Evolutionary conservation across 345 rosid species (phyloP), one percentile per base, ranked within the genome.

Genomic region (Angophora floribunda): DNA sequence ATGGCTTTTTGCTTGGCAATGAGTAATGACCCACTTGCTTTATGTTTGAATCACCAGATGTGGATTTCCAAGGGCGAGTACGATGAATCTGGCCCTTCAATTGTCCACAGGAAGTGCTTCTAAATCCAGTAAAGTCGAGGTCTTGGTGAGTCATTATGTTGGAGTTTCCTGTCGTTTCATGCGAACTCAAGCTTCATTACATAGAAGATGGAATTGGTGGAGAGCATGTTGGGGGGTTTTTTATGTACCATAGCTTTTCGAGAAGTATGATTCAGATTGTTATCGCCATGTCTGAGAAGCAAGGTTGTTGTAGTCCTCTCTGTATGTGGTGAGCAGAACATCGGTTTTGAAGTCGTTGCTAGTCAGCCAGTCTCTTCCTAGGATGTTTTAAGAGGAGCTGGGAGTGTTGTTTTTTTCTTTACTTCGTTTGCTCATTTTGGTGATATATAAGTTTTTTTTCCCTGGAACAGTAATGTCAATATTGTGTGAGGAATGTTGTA

Each of bases 31-130:
- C 49, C 47, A 24, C 24, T 44, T 41, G 49, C 82, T 75, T 75
- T 30, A 9, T 75, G 49, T 75, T 41, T 36, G 41, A 14, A 67
- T 67, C 45, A 52, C 85, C 92, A 94, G 95, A 94, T 94, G 95
- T 94, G 95, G 95, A 94, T 94, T 82, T 93, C 95, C 88, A 94
- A 94, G 93, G 94, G 94, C 9, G 95, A 94, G 90, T 94, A 94
- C 7, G 95, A 94, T 6, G 95, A 94, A 91, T 92, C 94, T 6
- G 95, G 95, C 89, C 95, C 95, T 87, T 94, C 95, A 51, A 94
- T 94, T 53, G 95, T 94, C 92, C 95, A 94, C 94, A 93, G 95
- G 94, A 94, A 94, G 92, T 93, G 95, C 93, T 93, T 93, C 93
- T 93, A 92, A 92, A 89, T 51, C 87, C 87, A 75, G 16, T 13